Base-by-base conservation (phyloP, 2,329 filamentous ascomycete species). In the Ophiostoma quercus region DNA sequence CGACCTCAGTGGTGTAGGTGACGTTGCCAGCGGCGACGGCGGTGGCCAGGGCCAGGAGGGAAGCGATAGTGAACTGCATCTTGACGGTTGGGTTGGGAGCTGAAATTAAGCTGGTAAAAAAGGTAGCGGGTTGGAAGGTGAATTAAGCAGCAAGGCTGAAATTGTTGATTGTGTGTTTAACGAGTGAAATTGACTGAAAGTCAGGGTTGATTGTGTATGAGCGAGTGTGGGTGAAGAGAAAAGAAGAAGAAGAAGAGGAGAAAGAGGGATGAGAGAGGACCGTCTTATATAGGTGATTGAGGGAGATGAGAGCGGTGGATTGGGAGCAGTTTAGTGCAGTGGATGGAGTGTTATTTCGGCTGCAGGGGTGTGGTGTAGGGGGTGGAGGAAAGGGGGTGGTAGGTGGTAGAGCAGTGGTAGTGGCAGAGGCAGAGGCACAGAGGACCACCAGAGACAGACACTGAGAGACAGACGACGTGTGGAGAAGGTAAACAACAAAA, bases 1-100 rank as follows among this genome's bases (percentile, higher is more conserved):
- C 85, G 74, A 87, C 82, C 83, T 90, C 86, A 75, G 88, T 92
- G 80, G 83, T 84, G 80, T 85, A 86, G 70, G 81, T 82, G 74
- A 82, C 81, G 79, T 84, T 77, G 73, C 73, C 72, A 73, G 79
- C 79, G 73, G 77, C 75, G 74, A 74, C 81, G 78, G 82, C 83
- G 76, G 81, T 80, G 77, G 79, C 82, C 79, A 83, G 81, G 76
- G 84, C 84, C 77, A 84, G 77, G 75, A 85, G 76, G 78, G 82
- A 79, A 76, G 83, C 83, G 78, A 80, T 78, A 77, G 85, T 79
- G 85, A 84, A 88, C 85, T 88, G 86, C 87, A 89, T 89, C 79
- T 87, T 88, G 85, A 82, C 81, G 81, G 81, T 79, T 79, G 74
- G 77, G 78, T 19, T 80, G 80, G 60, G 62, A 75, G 78, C 79